Conservation (phyloP, 768 basidiomycete species). For the Coprinopsis strossmayeri region DNA sequence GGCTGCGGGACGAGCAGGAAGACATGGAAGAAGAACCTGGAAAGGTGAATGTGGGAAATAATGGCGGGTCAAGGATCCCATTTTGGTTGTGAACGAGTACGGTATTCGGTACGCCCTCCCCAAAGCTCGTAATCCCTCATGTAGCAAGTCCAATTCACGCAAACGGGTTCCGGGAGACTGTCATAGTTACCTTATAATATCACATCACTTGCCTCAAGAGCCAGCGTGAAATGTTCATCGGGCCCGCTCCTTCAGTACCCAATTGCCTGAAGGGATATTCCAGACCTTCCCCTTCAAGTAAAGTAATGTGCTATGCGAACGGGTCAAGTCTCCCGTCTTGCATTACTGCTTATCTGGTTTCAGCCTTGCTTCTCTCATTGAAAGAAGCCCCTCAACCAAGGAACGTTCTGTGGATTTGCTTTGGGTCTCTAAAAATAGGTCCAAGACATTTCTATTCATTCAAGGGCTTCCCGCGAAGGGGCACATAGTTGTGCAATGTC, state of each 20-base stretch:
- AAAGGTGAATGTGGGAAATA: background rate
- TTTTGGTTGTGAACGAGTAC: background rate
- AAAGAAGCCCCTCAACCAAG: background rate
- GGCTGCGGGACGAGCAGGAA: slow-evolving; percentile 31
- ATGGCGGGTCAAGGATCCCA: background rate
- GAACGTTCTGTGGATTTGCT: no score
- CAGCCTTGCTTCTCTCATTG: background rate
- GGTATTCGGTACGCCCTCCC: background rate
- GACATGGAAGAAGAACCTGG: background rate
- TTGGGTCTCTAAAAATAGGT: no score
- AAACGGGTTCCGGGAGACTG: background rate
- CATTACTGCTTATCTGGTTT: no score
- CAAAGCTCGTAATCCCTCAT: background rate
- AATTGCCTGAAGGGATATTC: slow-evolving; percentile 4
- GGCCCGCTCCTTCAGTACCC: background rate
- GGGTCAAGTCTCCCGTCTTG: no score
- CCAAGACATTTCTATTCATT: background rate
- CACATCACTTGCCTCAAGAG: background rate
- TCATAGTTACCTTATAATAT: background rate
- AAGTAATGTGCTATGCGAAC: no score
- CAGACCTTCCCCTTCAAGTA: background rate
- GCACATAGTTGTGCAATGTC: background rate
- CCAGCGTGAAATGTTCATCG: background rate
- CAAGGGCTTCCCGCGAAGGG: background rate
- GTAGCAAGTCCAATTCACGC: background rate